Evolutionary conservation across 768 basidiomycete species (phyloP), one percentile per base, ranked within the genome.

Genomic region (Boletus eberwhitei): DNA sequence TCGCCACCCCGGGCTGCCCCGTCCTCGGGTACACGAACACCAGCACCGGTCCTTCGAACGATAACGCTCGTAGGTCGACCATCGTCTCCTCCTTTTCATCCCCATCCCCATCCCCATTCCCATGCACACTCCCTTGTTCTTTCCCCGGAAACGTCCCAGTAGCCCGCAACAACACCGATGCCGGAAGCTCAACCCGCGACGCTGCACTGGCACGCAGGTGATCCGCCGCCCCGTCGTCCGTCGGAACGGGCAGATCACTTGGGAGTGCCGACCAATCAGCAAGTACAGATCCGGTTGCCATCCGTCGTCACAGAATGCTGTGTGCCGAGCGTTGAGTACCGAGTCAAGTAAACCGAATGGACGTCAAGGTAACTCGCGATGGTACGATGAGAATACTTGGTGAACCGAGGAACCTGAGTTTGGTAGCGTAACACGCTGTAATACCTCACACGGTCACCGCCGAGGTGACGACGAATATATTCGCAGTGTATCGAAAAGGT

Each of bases 11-110:
- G 2, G 60, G 62, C 24, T 19, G 37, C 8, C 65, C 64, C n/a
- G 59, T 59, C 35, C 58, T 49, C 5, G 66, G 66, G 40, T 63
- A 66, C 13, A 57, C 55, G 21, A 68, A 68, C 42, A 62, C 55
- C n/a, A 66, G n/a, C 14, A 68, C 58, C 0, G 58, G 65, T 7
- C 24, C 29, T 8, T 58, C 41, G 40, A 66, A 59, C 38, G 63
- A 65, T 7, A 59, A 17, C 14, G 34, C 43, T 0, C 42, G 39
- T 5, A 67, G 48, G 21, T 67, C 57, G 39, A 62, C 47, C 14
- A 12, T 6, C 24, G 14, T 37, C 17, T 34, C 45, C 9, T 3
- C 29, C 1, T 43, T 9, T 2, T 2, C 29, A 29, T 29, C 8
- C 29, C 26, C 26, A 26, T 5, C 5, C 24, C 5, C 24, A 5